Conservation (phyloP, 352 stramenopile genomes). For the Phytophthora idaei region DNA sequence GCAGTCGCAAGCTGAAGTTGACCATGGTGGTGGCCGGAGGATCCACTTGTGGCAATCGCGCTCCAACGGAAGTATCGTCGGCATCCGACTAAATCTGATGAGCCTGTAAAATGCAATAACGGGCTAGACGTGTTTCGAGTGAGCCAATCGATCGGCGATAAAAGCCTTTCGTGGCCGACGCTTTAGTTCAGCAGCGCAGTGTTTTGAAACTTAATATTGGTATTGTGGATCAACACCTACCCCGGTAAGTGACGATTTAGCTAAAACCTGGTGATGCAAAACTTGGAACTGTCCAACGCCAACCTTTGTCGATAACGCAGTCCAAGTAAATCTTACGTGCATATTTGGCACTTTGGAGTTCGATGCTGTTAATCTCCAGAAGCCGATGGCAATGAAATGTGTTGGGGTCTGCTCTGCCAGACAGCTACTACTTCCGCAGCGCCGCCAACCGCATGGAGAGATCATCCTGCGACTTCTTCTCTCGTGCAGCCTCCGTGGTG, state of each 20-base stretch:
- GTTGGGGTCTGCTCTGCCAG: background rate
- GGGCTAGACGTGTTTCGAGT: constrained; percentile 16
- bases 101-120: constrained; percentile 13
- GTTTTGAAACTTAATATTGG: constrained; percentile 1
- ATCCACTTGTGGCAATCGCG: constrained; percentile 18
- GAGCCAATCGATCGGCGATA: constrained; percentile 8
- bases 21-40: constrained; percentile 50
- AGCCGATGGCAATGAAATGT: background rate
- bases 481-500: constrained; percentile 63
- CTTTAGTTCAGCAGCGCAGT: background rate
- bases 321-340: constrained; percentile 1
- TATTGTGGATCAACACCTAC: background rate
- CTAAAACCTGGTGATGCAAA: no score
- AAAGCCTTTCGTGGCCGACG: background rate
- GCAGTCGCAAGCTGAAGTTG: constrained; percentile 76
- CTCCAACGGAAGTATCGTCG: background rate
- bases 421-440: constrained; percentile 61
- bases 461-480: constrained; percentile 86
- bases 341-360: constrained; percentile 24
- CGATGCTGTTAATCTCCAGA: background rate
- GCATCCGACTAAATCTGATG: constrained; percentile 10
- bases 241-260: constrained; percentile 3
- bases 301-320: no score
- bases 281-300: no score
- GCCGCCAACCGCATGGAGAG: constrained; percentile 84